Evolutionary conservation across 257 asterid genomes (phyloP), one percentile per base, ranked within the genome.

Genomic region (Primulina huaijiensis): DNA sequence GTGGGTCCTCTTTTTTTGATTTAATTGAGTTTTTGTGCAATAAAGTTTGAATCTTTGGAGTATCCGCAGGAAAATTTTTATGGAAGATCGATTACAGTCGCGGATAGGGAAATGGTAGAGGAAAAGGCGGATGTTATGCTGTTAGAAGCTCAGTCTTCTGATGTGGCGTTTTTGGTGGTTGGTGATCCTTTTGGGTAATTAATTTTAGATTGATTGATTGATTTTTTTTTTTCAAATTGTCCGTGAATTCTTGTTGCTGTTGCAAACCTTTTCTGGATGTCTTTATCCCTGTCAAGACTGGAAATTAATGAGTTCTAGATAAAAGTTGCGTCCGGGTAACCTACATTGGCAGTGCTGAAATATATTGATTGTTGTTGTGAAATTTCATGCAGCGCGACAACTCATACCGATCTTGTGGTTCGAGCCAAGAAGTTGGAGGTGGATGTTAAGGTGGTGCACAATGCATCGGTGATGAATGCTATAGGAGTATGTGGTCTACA

Each of bases 391-490:
- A 89, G 97, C 76, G 97, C 99, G 59, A 94, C 99, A 0, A 91
- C 99, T 17, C 99, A 94, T 79, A 81, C 89, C 3, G 97, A 91
- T 83, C 91, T 94, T 55, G 96, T 94, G 71, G 97, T 88, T 20
- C 84, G 97, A 71, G 96, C 97, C 0, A 91, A 86, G 84, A 91
- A 87, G 69, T 53, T 87, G 75, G 92, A 88, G 2, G 92, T 94
- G 62, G 90, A 78, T 23, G 95, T 91, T 38, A 86, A 85, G 81
- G 95, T 91, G 59, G 91, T 91, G 33, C 97, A 91, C 79, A 94
- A 91, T 79, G 99, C 97, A 3, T 91, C 97, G 2, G 95, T 94
- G 14, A 90, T 94, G 96, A 94, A 89, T 74, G 99, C 96, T 20
- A 73, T 94, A 62, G 97, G 97, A 33, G 95, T 89, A 64, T 91